Evolutionary conservation across 2,329 filamentous ascomycete genomes (phyloP).

Genomic region (Diplodia sapinea): DNA sequence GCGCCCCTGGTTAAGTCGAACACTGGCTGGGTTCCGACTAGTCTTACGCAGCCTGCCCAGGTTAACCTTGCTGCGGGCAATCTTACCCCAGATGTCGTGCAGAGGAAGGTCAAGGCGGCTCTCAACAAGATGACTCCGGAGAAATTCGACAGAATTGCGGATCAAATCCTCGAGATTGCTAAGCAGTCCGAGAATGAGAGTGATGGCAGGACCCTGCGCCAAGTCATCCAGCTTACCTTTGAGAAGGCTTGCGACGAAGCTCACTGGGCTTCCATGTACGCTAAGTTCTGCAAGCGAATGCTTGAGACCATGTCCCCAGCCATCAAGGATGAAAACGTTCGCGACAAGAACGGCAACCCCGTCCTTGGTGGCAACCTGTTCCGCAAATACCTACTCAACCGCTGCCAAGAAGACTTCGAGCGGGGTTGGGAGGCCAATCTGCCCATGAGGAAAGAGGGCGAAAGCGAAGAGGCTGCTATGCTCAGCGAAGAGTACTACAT

Average conservation of each 20-base stretch:
- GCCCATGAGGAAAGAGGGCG: conserved; percentile 71
- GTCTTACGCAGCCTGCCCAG: conserved; percentile 60
- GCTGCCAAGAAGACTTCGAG: conserved; percentile 98
- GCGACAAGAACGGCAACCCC: conserved; percentile 84
- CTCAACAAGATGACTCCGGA: conserved; percentile 99
- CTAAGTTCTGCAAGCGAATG: conserved; percentile 98
- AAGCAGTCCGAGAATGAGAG: conserved; percentile 94
- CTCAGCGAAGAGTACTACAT: conserved; percentile 96
- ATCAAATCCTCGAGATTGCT: conserved; percentile 90
- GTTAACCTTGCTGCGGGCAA: conserved; percentile 54
- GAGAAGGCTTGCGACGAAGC: conserved; percentile 99
- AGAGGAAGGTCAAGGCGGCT: conserved; percentile 97
- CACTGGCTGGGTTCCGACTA: conserved; percentile 90
- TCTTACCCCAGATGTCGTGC: conserved; percentile 89
- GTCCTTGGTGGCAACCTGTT: conserved; percentile 93
- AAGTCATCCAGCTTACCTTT: conserved; percentile 98
- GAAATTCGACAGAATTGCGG: conserved; percentile 95
- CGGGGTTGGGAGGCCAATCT: conserved; percentile 94
- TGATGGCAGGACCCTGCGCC: conserved; percentile 90
- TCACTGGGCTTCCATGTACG: conserved; percentile 99
- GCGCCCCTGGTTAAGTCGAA: conserved; percentile 75
- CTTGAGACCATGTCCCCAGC: conserved; percentile 92
- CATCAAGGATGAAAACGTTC: conserved; percentile 93
- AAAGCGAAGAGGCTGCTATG: conserved; percentile 79
- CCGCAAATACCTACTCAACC: conserved; percentile 97